phyloP scores from a whole-genome alignment of 2,329 filamentous ascomycete species.

The Samsoniella hepiali region DNA sequence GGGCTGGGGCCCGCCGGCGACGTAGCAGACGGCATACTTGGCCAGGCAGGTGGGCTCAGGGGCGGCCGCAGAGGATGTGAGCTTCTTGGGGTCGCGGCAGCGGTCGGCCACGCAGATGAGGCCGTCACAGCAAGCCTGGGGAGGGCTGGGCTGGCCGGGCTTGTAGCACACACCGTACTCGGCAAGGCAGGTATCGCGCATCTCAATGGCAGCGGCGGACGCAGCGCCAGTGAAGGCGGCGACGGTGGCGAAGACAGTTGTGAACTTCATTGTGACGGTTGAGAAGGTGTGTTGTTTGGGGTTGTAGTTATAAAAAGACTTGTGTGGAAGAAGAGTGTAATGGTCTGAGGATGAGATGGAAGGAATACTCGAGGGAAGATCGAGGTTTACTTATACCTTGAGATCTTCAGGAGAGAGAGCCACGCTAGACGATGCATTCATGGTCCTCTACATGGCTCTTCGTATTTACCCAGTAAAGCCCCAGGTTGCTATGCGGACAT shows the following conservation, averaged over 20 bases:
- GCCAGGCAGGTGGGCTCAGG: conserved; percentile 4
- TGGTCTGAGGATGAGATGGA: neutral
- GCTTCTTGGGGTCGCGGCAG: conserved; percentile 1
- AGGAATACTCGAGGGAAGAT: neutral
- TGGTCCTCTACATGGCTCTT: neutral
- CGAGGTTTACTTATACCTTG: neutral
- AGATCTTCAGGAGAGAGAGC: neutral
- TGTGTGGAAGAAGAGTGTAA: neutral
- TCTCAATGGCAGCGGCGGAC: conserved; percentile 3
- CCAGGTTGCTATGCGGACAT: neutral
- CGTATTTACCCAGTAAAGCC: neutral
- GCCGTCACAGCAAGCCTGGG: neutral
- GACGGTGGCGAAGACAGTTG: neutral
- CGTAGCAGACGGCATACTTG: conserved; percentile 11
- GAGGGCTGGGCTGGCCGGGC: neutral
- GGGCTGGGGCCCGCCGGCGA: neutral
- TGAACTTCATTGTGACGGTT: conserved; percentile 10
- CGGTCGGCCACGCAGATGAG: conserved; percentile 7
- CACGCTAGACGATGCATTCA: neutral
- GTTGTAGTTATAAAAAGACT: neutral
- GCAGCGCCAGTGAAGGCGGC: conserved; percentile 6
- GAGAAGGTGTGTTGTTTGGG: neutral
- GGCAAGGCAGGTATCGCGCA: neutral
- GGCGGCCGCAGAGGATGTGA: neutral
- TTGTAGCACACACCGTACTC: conserved; percentile 11